Evolutionary conservation across 257 asterid species (phyloP), one percentile per base, ranked within the genome.

Genomic region (Eucommia ulmoides): DNA sequence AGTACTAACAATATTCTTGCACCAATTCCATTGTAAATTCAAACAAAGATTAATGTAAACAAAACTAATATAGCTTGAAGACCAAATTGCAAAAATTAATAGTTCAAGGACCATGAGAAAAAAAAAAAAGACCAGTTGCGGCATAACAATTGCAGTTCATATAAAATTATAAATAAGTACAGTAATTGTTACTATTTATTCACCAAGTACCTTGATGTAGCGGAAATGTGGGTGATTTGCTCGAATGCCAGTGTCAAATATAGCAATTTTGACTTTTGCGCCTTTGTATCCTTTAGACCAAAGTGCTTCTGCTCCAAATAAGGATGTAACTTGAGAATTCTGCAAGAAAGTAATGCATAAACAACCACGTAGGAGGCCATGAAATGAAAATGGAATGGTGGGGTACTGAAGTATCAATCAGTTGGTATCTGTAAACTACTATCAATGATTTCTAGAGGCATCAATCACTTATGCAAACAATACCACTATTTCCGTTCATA

Each of bases 241-340:
- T 53, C 96, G 96, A 63, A 91, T 91, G 15, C 96, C 97, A 35
- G 95, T 91, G 58, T 91, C 96, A 68, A 91, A 91, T 62, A 91
- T 86, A 59, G 95, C 96, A 94, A 91, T 91, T 75, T 86, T 91
- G 50, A 91, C 96, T 81, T 91, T 86, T 25, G 95, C 66, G 52
- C 96, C 99, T 23, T 94, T 86, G 62, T 83, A 77, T 20, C 99
- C 99, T 54, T 83, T 83, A 1, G 87, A 75, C 99, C 99, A 91
- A 51, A 86, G 83, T 53, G 93, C 68, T 21, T 86, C 95, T 66
- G 96, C 95, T 73, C 94, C 94, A 70, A 91, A 91, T 73, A 77
- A 76, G 70, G 99, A 86, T 54, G 99, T 91, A 55, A 89, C 88
- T 73, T 79, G 94, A 57, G 96, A 80, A 69, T 75, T 86, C 96